phyloP scores from a whole-genome alignment of 1,284 basidiomycete species.

The Ceratobasidium sp. region DNA sequence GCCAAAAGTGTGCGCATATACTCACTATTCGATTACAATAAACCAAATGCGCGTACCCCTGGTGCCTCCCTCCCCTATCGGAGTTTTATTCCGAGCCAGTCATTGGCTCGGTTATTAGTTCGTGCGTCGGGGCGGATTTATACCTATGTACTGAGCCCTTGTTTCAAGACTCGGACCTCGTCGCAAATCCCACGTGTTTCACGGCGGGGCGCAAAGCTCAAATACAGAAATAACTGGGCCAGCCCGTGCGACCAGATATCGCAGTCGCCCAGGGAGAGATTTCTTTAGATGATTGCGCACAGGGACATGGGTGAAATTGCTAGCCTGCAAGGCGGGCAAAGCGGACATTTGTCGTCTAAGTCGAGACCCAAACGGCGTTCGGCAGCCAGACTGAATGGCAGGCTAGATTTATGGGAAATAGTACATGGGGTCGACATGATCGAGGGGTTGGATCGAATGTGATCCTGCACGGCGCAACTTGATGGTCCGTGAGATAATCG shows the following conservation, averaged over 20 bases:
- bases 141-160: neutral
- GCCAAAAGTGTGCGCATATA: neutral
- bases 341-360: neutral
- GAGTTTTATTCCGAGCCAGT: neutral
- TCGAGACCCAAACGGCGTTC: conserved; percentile 4
- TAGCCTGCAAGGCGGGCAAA: neutral
- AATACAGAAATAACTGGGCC: too few relatives aligned
- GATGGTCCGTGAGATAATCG: neutral
- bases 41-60: neutral
- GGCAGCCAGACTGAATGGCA: neutral
- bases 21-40: neutral
- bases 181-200: neutral
- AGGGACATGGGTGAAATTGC: neutral
- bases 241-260: too few relatives aligned
- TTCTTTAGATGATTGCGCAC: neutral
- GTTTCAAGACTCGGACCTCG: neutral
- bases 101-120: neutral
- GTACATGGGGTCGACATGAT: neutral
- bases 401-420: conserved; percentile 28
- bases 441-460: neutral
- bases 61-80: neutral
- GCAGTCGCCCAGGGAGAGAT: neutral
- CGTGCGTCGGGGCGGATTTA: neutral
- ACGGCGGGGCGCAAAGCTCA: neutral
- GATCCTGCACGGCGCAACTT: neutral